phyloP scores from a whole-genome alignment of 2,329 filamentous ascomycete species.

The Ambrosiella cleistominuta region DNA sequence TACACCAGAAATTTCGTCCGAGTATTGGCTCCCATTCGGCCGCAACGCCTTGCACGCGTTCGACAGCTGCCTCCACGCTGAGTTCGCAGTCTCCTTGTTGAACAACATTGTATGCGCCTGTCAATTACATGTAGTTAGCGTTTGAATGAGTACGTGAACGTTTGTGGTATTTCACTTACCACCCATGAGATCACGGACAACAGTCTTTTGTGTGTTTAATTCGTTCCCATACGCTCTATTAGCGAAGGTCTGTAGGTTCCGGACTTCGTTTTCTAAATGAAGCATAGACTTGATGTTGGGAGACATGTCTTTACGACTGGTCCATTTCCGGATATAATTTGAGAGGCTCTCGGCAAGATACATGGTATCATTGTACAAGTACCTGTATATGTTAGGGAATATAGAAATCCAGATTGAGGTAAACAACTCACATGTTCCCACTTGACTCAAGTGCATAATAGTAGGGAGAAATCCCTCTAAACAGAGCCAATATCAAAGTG shows the following conservation, averaged over 20 bases:
- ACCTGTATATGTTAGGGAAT: slow-evolving; percentile 24
- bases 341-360: slow-evolving; percentile 42
- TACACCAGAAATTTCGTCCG: slow-evolving; percentile 42
- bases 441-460: slow-evolving; percentile 48
- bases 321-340: slow-evolving; percentile 33
- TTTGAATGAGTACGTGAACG: not conserved
- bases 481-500: slow-evolving; percentile 58
- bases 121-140: not conserved
- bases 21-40: slow-evolving; percentile 40
- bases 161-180: slow-evolving; percentile 19
- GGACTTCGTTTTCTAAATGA: slow-evolving; percentile 41
- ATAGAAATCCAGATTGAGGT: not conserved
- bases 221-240: slow-evolving; percentile 44
- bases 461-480: slow-evolving; percentile 56
- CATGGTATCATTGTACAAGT: slow-evolving; percentile 48
- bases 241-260: slow-evolving; percentile 41
- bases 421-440: slow-evolving; percentile 41
- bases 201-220: slow-evolving; percentile 41
- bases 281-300: slow-evolving; percentile 35
- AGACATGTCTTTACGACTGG: slow-evolving; percentile 33
- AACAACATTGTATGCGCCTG: slow-evolving; percentile 39
- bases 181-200: slow-evolving; percentile 43
- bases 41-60: slow-evolving; percentile 35
- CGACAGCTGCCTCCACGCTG: slow-evolving; percentile 34
- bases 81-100: slow-evolving; percentile 37